Base-by-base conservation (phyloP, 345 rosid genomes). In the Euphorbia lathyris region DNA sequence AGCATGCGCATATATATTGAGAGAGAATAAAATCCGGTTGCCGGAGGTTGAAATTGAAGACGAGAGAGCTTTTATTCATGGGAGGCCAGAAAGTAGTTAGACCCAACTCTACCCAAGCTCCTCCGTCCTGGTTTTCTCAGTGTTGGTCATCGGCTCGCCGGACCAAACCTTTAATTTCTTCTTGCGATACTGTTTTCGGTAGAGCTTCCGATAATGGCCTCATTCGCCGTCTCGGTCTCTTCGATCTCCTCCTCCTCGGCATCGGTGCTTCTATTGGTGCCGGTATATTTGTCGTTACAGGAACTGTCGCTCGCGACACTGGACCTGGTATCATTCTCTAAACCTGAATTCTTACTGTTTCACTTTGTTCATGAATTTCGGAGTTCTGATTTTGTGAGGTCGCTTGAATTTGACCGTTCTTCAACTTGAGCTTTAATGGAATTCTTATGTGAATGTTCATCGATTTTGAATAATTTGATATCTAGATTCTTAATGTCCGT, bases 191-290 rank as follows among this genome's bases (percentile, higher is more conserved):
- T 23, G 9, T 81, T 74, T 74, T 66, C 74, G 73, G 64, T 61
- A 43, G 82, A 29, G 63, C 57, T 57, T 69, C 84, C 64, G 69
- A 79, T 50, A 84, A 90, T 63, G 86, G 82, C 61, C 90, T 95
- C 69, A 67, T 85, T 57, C 97, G 97, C 67, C 92, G 92, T 4
- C 97, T 95, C 68, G 85, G 90, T 65, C 86, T 95, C 65, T 65
- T 88, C 71, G 97, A 95, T 72, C 96, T 95, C 74, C 42, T 95
- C 52, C 85, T 91, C 47, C 65, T 95, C 66, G 97, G 99, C 47
- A 67, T 95, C 73, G 99, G 99, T 34, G 99, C 99, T 38, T 92
- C 97, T 25, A 80, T 95, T 59, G 97, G 97, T 26, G 97, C 97
- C 72, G 97, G 97, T 20, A 90, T 95, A 64, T 95, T 95, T 79